Percentiles rank a stretch among this genome's conserved stretches.
Evolutionary conservation across 2,329 filamentous ascomycete species (phyloP).

Genomic region (Septoria linicola): DNA sequence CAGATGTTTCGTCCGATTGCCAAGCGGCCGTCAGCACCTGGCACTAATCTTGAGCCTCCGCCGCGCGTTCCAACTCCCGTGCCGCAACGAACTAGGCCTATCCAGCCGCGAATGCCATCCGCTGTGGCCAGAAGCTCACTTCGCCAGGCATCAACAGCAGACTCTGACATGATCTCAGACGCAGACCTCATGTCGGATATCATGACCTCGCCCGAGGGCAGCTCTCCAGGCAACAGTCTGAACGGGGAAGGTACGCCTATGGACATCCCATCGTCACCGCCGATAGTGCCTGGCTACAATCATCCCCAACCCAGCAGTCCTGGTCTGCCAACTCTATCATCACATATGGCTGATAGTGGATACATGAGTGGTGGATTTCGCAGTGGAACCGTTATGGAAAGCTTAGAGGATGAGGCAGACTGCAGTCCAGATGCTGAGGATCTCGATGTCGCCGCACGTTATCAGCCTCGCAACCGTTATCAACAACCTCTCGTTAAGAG

Average conservation of each 20-base stretch:
- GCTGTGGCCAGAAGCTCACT: conserved; percentile 30
- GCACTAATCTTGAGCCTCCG: conserved; percentile 65
- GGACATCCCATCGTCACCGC: conserved; percentile 87
- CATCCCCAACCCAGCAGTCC: conserved; percentile 70
- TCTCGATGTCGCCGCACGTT: conserved; percentile 37
- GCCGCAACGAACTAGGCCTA: conserved; percentile 50
- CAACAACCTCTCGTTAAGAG: conserved; percentile 31
- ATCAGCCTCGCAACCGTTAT: conserved; percentile 30
- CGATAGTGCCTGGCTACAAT: conserved; percentile 62
- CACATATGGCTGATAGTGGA: conserved; percentile 62
- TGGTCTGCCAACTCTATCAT: conserved; percentile 54
- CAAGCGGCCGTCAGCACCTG: conserved; percentile 47
- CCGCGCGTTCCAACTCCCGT: conserved; percentile 76
- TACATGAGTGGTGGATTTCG: conserved; percentile 62
- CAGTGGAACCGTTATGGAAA: conserved; percentile 66
- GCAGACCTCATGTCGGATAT: conserved; percentile 42
- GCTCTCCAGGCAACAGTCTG: conserved; percentile 46
- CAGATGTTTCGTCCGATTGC: conserved; percentile 76
- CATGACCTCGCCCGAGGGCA: conserved; percentile 49
- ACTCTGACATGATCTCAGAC: conserved; percentile 36
- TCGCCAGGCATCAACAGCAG: conserved; percentile 34
- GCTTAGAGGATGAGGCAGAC: conserved; percentile 58
- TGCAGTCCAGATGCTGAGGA: conserved; percentile 42
- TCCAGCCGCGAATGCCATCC: conserved; percentile 34
- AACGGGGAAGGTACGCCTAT: conserved; percentile 65